Evolutionary conservation across 2,329 filamentous ascomycete genomes (phyloP), one percentile per base, ranked within the genome.

Genomic region (Daldinia sp.): DNA sequence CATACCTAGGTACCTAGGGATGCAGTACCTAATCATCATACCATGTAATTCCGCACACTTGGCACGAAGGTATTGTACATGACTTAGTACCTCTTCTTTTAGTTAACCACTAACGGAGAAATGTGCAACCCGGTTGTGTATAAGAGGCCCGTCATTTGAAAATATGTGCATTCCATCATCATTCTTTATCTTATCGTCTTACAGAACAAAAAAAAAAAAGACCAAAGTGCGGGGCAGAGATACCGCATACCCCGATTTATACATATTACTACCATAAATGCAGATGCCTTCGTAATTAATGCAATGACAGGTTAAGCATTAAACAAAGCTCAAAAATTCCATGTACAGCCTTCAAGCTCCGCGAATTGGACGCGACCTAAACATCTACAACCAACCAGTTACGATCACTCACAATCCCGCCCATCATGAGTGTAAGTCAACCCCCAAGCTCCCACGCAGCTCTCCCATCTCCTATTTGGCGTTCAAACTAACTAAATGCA

Each of bases 401-500:
- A 7, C 34, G 17, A 37, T 27, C 34, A 51, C 17, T 34, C 35
- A 34, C 23, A 23, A 29, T 19, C 71, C 72, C 72, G 73, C 70
- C 71, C 72, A 74, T 53, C 68, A 77, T 77, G 76, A 77, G 75
- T 75, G 76, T 77, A 68, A 69, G 73, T 21, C 35, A 17, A 41
- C 10, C 21, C 11, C n/a, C 7, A 17, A 39, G 23, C 23, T 17
- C 6, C 25, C 19, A 25, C 11, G 7, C 8, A 52, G n/a, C 21
- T 15, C 23, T 15, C 9, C 3, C 13, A 10, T 25, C 30, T 17
- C 21, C n/a, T 37, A 29, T 37, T 27, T 10, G 19, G 15, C 2
- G 8, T 5, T 11, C 7, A 23, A 43, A 55, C 37, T 41, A 53
- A 47, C 15, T 3, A 51, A 37, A 2, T 9, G 27, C 13, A n/a